Evolutionary conservation across 2,329 filamentous ascomycete genomes (phyloP), one percentile per base, ranked within the genome.

Genomic region (Pyrenochaeta sp.): DNA sequence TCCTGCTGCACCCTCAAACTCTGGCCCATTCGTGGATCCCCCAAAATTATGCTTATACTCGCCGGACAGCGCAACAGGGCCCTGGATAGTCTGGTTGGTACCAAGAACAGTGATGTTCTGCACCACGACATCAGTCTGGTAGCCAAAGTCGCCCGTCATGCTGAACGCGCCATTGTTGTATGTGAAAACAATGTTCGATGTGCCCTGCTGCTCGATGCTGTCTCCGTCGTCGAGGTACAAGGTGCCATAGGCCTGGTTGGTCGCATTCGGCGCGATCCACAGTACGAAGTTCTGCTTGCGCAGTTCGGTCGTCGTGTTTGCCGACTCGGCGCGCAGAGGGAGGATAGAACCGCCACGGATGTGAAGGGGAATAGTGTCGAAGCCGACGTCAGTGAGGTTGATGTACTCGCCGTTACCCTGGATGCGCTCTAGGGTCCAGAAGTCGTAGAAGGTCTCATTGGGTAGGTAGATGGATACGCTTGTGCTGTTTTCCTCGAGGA

Each of bases 211-310:
- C 48, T 81, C 73, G 37, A 91, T 54, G 10, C 80, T 84, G 35
- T 84, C 83, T 3, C 89, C 89, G 45, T 94, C 89, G 53, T 94
- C 89, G 3, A 93, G 72, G 64, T 92, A 93, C 35, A 94, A 74
- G 34, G 77, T 76, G 0, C 90, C 90, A 1, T 64, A 63, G 0
- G 89, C 89, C n/a, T 75, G 81, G 3, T 85, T 86, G 24, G 85
- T 75, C 1, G 67, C 60, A 7, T 82, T 83, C 0, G 87, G 77
- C 1, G 88, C 85, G 27, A 94, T 79, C 44, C 92, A 67, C 35
- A 94, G 75, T 63, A 88, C 82, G 72, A 93, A 93, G 55, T 85
- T 76, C 57, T 87, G 77, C 61, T 81, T 80, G 30, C 86, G 77
- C 18, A 88, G 72, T 51, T 81, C 88, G 62, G 61, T 84, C 64